Base-by-base conservation (phyloP, 1,284 basidiomycete species). In the Marasmius sp. region DNA sequence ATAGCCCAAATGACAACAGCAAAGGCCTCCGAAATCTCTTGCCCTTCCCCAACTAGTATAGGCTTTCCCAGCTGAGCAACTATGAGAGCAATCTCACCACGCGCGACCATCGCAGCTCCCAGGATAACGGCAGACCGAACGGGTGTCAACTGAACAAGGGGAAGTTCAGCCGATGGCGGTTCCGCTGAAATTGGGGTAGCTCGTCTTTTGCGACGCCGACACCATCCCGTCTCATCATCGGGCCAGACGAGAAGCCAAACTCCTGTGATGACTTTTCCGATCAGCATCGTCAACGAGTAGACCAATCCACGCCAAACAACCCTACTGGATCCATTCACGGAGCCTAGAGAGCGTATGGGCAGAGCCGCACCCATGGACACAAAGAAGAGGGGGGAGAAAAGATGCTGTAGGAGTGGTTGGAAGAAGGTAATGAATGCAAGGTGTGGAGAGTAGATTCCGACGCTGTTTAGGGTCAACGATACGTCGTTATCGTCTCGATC, bases 1-100 rank as follows among this genome's bases (percentile, higher is more conserved):
- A 77, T 74, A 0, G 76, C 76, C 77, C 77, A 79, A 11, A 76
- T 75, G 3, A 79, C 77, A n/a, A 79, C 68, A 1, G 77, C 74
- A 62, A 71, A 76, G 1, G 73, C 69, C 60, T 77, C 75, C 62
- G 63, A 66, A 18, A 27, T 49, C 33, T 47, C 43, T 63, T 63
- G 56, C 41, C 41, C 49, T 20, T 54, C 36, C 16, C 57, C 62
- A 6, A 69, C 54, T 20, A 79, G 69, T 36, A 78, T 54, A 6
- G 74, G 76, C 20, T 72, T 60, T 2, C 71, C 72, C 8, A 79
- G 69, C 61, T 79, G 76, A 0, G 75, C 75, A 9, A 78, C 72
- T 49, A 79, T 78, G 49, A 79, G 71, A 47, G 75, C 77, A 20
- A 79, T 77, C 64, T 78, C 77, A 8, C 77, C 78, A 27, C 77